Conservation (phyloP, 345 rosid genomes). For the Lenwebbia sp. region DNA sequence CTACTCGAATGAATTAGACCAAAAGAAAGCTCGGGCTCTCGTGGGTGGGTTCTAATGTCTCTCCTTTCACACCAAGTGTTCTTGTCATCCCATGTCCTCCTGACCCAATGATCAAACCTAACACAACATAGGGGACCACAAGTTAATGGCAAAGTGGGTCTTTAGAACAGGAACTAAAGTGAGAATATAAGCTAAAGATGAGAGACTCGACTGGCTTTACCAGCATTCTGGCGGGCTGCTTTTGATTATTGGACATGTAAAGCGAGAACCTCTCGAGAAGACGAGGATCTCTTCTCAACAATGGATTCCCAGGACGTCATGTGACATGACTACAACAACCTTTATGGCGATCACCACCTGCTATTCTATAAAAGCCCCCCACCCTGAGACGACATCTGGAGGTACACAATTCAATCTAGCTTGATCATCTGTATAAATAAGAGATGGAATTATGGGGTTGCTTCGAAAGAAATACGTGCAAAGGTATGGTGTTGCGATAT, state of each 20-base stretch:
- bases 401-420: neutral
- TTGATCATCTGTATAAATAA: neutral
- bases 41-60: neutral
- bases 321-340: neutral
- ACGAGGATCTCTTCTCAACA: neutral
- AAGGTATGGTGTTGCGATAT: neutral
- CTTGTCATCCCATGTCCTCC: neutral
- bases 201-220: neutral
- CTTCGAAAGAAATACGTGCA: neutral
- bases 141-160: neutral
- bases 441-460: neutral
- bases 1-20: neutral
- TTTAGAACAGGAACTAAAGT: neutral
- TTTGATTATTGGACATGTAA: neutral
- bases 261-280: neutral
- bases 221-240: neutral
- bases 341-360: neutral
- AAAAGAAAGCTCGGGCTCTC: no score
- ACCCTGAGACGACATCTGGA: neutral
- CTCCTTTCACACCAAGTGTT: neutral
- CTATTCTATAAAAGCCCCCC: neutral
- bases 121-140: neutral
- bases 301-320: neutral
- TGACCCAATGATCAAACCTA: neutral
- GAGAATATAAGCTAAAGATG: neutral